Conservation (phyloP, 2,329 filamentous ascomycete species). For the Byssoonygena ceratinophila region DNA sequence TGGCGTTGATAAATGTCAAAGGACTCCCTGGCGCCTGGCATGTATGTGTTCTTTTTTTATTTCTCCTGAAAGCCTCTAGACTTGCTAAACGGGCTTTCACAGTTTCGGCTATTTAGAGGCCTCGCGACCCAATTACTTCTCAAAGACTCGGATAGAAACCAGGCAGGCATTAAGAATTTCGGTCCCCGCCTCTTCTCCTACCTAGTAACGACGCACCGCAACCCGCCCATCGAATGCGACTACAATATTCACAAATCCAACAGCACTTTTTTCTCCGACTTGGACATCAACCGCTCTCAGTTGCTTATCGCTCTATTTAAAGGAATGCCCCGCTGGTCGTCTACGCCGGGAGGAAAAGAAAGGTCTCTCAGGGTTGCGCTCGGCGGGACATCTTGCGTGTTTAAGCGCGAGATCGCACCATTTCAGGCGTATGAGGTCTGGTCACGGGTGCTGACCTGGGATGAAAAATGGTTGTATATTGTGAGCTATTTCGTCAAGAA, state of each 20-base stretch:
- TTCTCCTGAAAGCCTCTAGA: not conserved
- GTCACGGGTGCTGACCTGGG: conserved; percentile 57
- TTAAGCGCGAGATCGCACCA: conserved; percentile 56
- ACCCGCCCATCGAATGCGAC: conserved; percentile 17
- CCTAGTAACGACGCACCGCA: conserved; percentile 6
- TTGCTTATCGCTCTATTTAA: conserved; percentile 11
- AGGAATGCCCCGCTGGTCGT: conserved; percentile 3
- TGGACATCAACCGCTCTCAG: conserved; percentile 17
- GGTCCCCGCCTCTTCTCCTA: conserved; percentile 4
- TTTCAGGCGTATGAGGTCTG: conserved; percentile 59
- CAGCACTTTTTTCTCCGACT: conserved; percentile 18
- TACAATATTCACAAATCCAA: conserved; percentile 20
- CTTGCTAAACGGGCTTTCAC: not conserved
- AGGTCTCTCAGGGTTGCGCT: conserved; percentile 47
- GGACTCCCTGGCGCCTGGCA: conserved; percentile 6
- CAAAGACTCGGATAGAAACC: not conserved
- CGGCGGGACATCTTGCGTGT: conserved; percentile 56
- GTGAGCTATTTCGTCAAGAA: conserved; percentile 57
- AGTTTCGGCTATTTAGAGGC: conserved; percentile 9
- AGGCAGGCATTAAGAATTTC: not conserved
- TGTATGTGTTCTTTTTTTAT: not conserved
- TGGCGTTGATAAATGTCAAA: conserved; percentile 3
- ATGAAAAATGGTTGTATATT: conserved; percentile 65
- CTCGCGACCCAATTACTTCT: not conserved
- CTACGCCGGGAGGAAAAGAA: conserved; percentile 1